Evolutionary conservation across 179 eudicot genomes (phyloP).

Genomic region (Spinacia oleracea): DNA sequence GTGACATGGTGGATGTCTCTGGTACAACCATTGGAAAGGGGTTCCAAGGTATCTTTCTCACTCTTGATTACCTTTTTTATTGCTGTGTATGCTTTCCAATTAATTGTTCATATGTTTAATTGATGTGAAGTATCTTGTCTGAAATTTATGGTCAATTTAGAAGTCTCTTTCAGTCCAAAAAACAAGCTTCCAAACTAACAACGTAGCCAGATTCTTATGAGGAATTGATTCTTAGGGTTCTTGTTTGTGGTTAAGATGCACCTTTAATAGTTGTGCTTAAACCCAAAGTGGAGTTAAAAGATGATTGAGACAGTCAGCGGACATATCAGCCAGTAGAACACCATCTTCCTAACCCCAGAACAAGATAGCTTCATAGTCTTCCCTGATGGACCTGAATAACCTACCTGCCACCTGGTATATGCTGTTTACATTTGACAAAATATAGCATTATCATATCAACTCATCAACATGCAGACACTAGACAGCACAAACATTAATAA

Average conservation of each 20-base stretch:
- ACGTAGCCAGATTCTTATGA: neutral
- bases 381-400: neutral
- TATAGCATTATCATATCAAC: no score
- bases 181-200: neutral
- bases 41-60: conserved; percentile 68
- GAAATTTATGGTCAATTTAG: neutral
- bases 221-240: neutral
- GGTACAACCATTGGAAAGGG: conserved; percentile 97
- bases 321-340: neutral
- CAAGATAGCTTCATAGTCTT: neutral
- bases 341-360: neutral
- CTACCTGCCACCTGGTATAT: neutral
- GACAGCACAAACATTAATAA: neutral
- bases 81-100: neutral
- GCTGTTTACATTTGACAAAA: neutral
- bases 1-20: conserved; percentile 82
- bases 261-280: neutral
- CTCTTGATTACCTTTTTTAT: neutral
- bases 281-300: neutral
- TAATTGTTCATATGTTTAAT: neutral
- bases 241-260: neutral
- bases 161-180: neutral
- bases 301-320: neutral
- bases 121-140: neutral
- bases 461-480: neutral